Percentiles rank a stretch among this genome's conserved stretches.
phyloP scores from a whole-genome alignment of 1,284 basidiomycete species.

The Ceratobasidium sp. region DNA sequence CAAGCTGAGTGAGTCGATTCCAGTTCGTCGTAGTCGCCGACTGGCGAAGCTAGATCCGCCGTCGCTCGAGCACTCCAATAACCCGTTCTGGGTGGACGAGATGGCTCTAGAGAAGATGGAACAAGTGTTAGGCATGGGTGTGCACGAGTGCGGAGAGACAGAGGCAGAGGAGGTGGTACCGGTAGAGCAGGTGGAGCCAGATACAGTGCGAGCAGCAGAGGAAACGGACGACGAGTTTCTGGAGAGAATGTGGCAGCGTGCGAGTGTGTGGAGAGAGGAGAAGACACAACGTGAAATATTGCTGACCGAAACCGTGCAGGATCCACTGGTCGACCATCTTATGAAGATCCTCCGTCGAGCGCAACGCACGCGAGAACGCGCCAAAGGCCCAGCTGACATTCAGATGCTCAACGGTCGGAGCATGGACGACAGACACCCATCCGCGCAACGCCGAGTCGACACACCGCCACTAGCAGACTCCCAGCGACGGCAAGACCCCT shows the following conservation, averaged over 20 bases:
- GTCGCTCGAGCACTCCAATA: not conserved
- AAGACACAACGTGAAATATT: conserved; percentile 11
- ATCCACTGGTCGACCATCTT: not conserved
- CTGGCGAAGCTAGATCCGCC: not conserved
- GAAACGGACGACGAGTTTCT: not conserved
- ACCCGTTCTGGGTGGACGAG: not conserved
- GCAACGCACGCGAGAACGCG: not conserved
- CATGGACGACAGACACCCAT: not conserved
- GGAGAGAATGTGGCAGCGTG: not conserved
- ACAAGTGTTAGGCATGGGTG: not conserved
- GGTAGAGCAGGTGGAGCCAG: not conserved
- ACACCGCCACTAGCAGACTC: not conserved
- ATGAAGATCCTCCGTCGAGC: not conserved
- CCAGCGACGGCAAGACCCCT: not conserved
- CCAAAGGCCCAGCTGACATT: not conserved
- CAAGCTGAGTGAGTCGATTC: not conserved
- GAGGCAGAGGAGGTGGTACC: not conserved
- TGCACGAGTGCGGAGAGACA: not conserved
- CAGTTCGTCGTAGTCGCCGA: not conserved
- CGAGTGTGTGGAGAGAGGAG: not conserved
- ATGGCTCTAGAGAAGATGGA: not conserved
- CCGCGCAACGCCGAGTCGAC: not conserved
- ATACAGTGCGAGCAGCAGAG: not conserved
- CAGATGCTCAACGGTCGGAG: not conserved
- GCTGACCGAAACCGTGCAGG: conserved; percentile 9